These are phyloP conservation scores for Sonneratia alba DNA, from an alignment of 345 rosid genomes.

Conservation along the genomic window DNA sequence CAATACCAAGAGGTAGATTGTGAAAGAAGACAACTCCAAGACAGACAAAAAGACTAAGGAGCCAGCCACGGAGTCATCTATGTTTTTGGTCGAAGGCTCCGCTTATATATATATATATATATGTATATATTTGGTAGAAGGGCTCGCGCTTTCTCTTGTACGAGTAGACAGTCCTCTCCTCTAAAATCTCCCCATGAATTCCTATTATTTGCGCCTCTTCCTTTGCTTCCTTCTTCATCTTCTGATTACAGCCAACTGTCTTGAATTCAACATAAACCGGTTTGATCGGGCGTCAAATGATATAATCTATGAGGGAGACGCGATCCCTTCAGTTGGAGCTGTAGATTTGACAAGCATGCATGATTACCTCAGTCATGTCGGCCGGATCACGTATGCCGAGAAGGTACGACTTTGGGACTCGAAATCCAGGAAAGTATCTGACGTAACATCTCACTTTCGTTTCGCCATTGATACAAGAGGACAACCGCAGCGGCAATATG, in stretches of 20 bases:
- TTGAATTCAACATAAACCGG: constrained; percentile 14
- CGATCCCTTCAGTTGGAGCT: constrained; percentile 14
- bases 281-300: constrained; percentile 9
- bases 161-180: too few species aligned
- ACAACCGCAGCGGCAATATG: background rate
- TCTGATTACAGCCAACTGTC: constrained; percentile 3
- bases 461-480: constrained; percentile 15
- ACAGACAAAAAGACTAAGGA: too few species aligned
- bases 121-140: too few species aligned
- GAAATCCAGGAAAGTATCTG: constrained; percentile 11
- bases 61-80: too few species aligned
- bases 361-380: constrained; percentile 17
- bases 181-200: background rate
- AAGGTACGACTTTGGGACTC: constrained; percentile 24
- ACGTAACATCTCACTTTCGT: constrained; percentile 26
- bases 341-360: constrained; percentile 17
- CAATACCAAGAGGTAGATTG: too few species aligned
- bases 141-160: too few species aligned
- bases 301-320: constrained; percentile 27
- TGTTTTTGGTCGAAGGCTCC: too few species aligned
- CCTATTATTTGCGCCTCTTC: background rate
- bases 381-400: constrained; percentile 22
- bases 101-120: too few species aligned
- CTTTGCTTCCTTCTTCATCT: constrained; percentile 3
- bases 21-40: too few species aligned